Evolutionary conservation across 2,329 filamentous ascomycete species (phyloP), one percentile per base, ranked within the genome.

Genomic region (Talaromyces verruculosus): DNA sequence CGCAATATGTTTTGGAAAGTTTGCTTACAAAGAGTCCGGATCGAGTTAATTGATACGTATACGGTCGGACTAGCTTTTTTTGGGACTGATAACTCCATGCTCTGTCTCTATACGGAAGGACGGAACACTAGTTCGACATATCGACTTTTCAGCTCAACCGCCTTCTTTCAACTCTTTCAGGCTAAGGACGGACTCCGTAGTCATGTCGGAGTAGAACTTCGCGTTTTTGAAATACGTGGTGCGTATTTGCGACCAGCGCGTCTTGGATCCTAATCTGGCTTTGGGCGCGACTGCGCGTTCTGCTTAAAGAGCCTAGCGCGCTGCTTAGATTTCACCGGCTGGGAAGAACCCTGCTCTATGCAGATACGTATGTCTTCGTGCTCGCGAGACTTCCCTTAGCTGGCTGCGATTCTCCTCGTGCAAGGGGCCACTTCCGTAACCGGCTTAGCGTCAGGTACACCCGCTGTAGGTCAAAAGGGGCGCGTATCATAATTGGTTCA

Each of bases 381-480:
- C 3, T 25, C 33, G 49, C 28, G 49, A 33, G 22, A 25, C 13
- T 13, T n/a, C 2, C 10, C 13, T 28, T 2, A 51, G 47, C 22
- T 51, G 22, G 13, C 47, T 15, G 13, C 25, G 25, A 30, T 33
- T 30, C 49, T 15, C 47, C 47, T 4, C 25, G 25, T 25, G 47
- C 15, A 51, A 53, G 28, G 49, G 10, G 30, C 3, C 7, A n/a
- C 33, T 57, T 19, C 53, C 33, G 5, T 17, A 57, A 7, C 5
- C 0, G 19, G 53, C 11, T 39, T 57, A 57, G 53, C 53, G 53
- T 57, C 33, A 57, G 53, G 53, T 25, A 37, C 53, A 57, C 28
- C 49, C 49, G 49, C 17, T 57, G 51, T 30, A 37, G 15, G 51
- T 57, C 53, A 22, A 57, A 39, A 57, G 53, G 53, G 51, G 53